Conservation (phyloP, 2,329 filamentous ascomycete species). For the Colletotrichum sp. region DNA sequence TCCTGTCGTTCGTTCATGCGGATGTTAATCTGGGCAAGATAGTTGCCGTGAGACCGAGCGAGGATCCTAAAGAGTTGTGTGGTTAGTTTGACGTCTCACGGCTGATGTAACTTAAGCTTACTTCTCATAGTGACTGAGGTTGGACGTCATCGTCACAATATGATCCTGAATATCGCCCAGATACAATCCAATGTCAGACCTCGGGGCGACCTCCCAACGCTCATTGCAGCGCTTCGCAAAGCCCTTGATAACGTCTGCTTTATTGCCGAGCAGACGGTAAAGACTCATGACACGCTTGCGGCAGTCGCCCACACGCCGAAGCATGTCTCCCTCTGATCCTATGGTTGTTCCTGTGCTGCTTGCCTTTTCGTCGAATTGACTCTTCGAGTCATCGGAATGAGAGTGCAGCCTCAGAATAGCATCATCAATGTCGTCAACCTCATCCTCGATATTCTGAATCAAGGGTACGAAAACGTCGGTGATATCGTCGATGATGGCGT, state of each 20-base stretch:
- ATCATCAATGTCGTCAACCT: conserved; percentile 97
- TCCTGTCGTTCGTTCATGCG: conserved; percentile 98
- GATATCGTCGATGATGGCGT: conserved; percentile 97
- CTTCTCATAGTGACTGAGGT: conserved; percentile 96
- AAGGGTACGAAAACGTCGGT: conserved; percentile 94
- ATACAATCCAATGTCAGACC: conserved; percentile 96
- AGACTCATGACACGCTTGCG: conserved; percentile 97
- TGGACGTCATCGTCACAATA: conserved; percentile 98
- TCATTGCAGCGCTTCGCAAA: conserved; percentile 99
- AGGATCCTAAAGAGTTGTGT: conserved; percentile 67
- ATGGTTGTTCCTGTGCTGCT: conserved; percentile 49
- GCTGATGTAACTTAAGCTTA: conserved; percentile 48
- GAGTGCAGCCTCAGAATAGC: conserved; percentile 84
- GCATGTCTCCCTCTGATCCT: conserved; percentile 76
- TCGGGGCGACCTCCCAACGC: conserved; percentile 93
- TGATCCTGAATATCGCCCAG: conserved; percentile 98
- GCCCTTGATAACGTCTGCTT: conserved; percentile 98
- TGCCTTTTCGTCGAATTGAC: conserved; percentile 49
- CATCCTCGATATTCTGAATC: conserved; percentile 91
- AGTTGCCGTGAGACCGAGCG: conserved; percentile 91
- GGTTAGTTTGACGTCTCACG: neutral
- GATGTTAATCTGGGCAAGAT: conserved; percentile 99
- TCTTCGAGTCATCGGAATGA: conserved; percentile 47
- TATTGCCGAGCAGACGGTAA: conserved; percentile 91
- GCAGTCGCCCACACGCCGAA: conserved; percentile 89